Evolutionary conservation across 1,284 basidiomycete species (phyloP).

Genomic region (Lentinula novae-zelandiae): DNA sequence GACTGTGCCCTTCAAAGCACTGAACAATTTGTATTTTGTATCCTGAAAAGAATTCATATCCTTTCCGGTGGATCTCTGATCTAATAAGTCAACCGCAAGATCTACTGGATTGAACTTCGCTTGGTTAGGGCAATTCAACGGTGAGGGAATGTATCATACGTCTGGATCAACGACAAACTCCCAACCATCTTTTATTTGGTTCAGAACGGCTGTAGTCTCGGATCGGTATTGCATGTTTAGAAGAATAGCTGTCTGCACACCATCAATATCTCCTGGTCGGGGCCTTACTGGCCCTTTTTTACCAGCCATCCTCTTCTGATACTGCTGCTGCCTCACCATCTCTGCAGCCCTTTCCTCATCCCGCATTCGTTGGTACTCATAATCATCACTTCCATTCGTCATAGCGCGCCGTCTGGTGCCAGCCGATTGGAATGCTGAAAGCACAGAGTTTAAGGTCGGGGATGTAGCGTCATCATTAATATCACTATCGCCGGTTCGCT

Average conservation of each 20-base stretch:
- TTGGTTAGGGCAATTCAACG: conserved; percentile 13
- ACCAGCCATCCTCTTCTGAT: conserved; percentile 62
- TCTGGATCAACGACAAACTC: conserved; percentile 83
- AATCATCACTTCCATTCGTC: conserved; percentile 47
- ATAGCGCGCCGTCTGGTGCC: conserved; percentile 54
- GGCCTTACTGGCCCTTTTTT: conserved; percentile 48
- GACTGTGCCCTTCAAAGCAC: conserved; percentile 78
- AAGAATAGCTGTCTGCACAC: conserved; percentile 36
- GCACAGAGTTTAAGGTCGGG: conserved; percentile 48
- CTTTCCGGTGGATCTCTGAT: conserved; percentile 66
- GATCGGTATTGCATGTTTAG: conserved; percentile 5
- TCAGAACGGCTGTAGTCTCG: conserved; percentile 62
- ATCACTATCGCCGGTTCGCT: conserved; percentile 17
- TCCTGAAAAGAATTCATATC: conserved; percentile 72
- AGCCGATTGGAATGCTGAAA: conserved; percentile 67
- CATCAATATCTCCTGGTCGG: conserved; percentile 71
- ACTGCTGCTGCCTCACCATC: conserved; percentile 56
- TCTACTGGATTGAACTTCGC: conserved; percentile 88
- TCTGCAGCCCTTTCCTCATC: conserved; percentile 58
- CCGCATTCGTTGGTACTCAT: conserved; percentile 49
- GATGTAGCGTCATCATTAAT: conserved; percentile 33
- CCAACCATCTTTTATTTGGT: conserved; percentile 87
- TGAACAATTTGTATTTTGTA: conserved; percentile 73
- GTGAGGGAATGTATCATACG: conserved; percentile 40
- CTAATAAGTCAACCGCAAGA: conserved; percentile 82